Conservation (phyloP, 805 yeast genomes). For the Kockiozyma suomiensis region DNA sequence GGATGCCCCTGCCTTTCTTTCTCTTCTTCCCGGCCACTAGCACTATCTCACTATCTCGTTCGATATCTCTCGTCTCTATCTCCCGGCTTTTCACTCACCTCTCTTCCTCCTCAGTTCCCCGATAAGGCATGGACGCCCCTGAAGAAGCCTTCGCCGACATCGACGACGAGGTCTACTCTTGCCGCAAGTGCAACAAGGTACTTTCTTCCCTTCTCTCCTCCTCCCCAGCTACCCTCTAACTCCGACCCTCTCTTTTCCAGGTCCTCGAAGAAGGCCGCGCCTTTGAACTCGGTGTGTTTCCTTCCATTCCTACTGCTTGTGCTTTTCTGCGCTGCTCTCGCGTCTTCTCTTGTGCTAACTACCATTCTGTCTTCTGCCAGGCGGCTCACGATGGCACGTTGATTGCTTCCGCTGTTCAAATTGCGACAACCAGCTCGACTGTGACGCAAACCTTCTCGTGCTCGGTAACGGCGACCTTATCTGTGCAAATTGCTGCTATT, state of each 20-base stretch:
- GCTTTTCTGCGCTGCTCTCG: too few relatives aligned
- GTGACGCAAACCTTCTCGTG: slow-evolving; percentile 86
- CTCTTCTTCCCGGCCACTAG: not conserved
- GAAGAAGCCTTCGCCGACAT: slow-evolving; percentile 14
- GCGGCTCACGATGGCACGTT: slow-evolving; percentile 95
- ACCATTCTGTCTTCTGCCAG: slow-evolving; percentile 40
- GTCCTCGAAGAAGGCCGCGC: slow-evolving; percentile 89
- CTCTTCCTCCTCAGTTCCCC: not conserved
- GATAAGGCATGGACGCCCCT: slow-evolving; percentile 11
- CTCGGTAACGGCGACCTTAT: slow-evolving; percentile 90
- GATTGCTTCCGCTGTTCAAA: slow-evolving; percentile 88
- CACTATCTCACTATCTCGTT: too few relatives aligned
- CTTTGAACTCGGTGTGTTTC: slow-evolving; percentile 63
- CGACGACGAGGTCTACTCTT: slow-evolving; percentile 37
- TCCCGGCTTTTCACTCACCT: not conserved
- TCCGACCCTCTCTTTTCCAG: slow-evolving; percentile 43
- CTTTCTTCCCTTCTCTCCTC: slow-evolving; percentile 1
- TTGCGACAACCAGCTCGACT: slow-evolving; percentile 76
- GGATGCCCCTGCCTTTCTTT: too few relatives aligned
- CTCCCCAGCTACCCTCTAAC: slow-evolving; percentile 30
- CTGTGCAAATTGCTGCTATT: slow-evolving; percentile 89
- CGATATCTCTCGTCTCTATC: not conserved
- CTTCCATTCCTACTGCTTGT: not conserved
- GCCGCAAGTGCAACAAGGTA: slow-evolving; percentile 38
- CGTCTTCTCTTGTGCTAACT: not conserved